Evolutionary conservation across 352 stramenopile genomes (phyloP).

Genomic region (Globisporangium splendens): DNA sequence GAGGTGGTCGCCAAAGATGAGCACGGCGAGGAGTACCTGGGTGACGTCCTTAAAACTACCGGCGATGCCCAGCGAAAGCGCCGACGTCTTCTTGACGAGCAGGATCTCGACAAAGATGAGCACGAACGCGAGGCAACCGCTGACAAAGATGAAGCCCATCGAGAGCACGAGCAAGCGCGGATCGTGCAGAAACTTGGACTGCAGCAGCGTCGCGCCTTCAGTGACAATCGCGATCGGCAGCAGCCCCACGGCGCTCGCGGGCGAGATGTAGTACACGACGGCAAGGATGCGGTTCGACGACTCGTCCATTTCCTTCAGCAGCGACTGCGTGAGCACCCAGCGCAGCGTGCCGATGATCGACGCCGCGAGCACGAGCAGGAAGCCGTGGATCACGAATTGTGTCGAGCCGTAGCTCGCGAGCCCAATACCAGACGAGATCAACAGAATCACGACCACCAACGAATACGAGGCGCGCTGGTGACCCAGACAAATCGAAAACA

Average conservation of each 20-base stretch:
- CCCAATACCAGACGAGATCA: constrained; percentile 73
- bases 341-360: constrained; percentile 70
- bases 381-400: constrained; percentile 71
- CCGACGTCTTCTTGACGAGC: constrained; percentile 80
- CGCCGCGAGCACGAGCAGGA: constrained; percentile 63
- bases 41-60: constrained; percentile 81
- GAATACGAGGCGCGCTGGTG: constrained; percentile 60
- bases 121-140: constrained; percentile 64
- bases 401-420: constrained; percentile 70
- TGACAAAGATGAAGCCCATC: constrained; percentile 63
- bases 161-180: constrained; percentile 44
- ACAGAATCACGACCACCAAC: constrained; percentile 48
- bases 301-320: constrained; percentile 63
- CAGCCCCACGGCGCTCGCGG: constrained; percentile 61
- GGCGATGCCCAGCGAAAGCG: constrained; percentile 72
- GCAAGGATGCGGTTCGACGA: constrained; percentile 61
- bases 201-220: constrained; percentile 41
- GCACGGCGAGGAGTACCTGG: constrained; percentile 70
- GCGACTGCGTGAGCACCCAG: constrained; percentile 83
- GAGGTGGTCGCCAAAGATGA: constrained; percentile 74
- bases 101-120: constrained; percentile 83
- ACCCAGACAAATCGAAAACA: constrained; percentile 77
- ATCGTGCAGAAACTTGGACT: constrained; percentile 59
- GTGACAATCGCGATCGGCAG: constrained; percentile 62
- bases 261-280: constrained; percentile 84